Evolutionary conservation across 1,139 yeast genomes (phyloP).

Genomic region (Meyerozyma elateridarum): DNA sequence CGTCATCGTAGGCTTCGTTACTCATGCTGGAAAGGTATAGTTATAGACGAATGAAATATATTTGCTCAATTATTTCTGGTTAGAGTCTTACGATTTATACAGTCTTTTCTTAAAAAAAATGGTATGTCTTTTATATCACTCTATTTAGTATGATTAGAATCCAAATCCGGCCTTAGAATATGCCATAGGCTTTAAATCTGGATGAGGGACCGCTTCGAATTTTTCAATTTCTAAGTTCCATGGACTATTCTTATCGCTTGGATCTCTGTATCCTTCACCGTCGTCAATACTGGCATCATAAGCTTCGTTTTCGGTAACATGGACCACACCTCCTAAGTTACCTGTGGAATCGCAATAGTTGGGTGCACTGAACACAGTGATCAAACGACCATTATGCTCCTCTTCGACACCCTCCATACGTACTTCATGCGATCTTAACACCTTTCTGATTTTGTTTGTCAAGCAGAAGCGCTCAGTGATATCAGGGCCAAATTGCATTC

Average conservation of each 20-base stretch:
- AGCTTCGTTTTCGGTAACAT: slow-evolving; percentile 39
- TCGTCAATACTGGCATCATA: slow-evolving; percentile 30
- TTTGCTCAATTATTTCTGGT: too few species aligned
- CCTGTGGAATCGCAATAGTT: slow-evolving; percentile 94
- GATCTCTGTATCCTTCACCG: slow-evolving; percentile 52
- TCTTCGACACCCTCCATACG: slow-evolving; percentile 84
- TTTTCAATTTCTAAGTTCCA: slow-evolving; percentile 49
- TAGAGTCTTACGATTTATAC: too few species aligned
- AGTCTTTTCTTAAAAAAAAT: not conserved
- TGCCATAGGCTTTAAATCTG: slow-evolving; percentile 92
- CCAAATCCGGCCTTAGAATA: slow-evolving; percentile 67
- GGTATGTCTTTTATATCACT: not conserved
- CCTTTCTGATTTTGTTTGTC: slow-evolving; percentile 64
- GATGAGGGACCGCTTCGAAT: slow-evolving; percentile 84
- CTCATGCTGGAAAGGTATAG: too few species aligned
- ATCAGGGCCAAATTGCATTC: slow-evolving; percentile 96
- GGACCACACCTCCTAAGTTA: slow-evolving; percentile 83
- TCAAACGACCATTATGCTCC: slow-evolving; percentile 80
- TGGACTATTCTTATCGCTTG: slow-evolving; percentile 40
- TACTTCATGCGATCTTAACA: slow-evolving; percentile 93
- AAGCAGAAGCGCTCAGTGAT: slow-evolving; percentile 77
- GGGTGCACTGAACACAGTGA: slow-evolving; percentile 96
- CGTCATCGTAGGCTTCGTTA: slow-evolving; percentile 21
- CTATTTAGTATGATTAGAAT: slow-evolving; percentile 18
- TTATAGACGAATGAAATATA: too few species aligned